Evolutionary conservation across 176 grass and related monocot species (phyloP).

Genomic region (Tuctoria greenei): DNA sequence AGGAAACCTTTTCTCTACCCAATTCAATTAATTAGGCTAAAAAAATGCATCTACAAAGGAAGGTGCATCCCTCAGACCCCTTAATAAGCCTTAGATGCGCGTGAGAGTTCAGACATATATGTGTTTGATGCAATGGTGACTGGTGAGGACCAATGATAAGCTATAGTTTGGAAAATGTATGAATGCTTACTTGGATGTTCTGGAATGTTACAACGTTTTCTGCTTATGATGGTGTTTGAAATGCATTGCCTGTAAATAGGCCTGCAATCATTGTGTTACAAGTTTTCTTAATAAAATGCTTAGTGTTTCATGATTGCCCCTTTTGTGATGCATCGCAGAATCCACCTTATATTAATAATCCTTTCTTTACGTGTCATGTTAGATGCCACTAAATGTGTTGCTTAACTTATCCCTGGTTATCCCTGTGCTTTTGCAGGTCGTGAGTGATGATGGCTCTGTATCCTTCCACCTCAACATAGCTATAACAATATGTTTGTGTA

Average conservation of each 20-base stretch:
- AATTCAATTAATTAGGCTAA: background rate
- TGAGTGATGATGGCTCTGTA: conserved; percentile 90
- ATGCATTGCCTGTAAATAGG: background rate
- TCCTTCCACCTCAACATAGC: conserved; percentile 36
- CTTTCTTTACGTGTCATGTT: background rate
- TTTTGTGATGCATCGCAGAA: background rate
- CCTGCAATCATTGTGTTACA: background rate
- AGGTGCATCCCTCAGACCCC: background rate
- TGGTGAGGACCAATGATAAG: too few relatives aligned
- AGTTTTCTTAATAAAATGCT: background rate
- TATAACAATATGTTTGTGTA: background rate
- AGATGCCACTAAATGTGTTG: background rate
- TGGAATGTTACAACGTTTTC: background rate
- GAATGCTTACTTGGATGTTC: background rate
- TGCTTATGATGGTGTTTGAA: background rate
- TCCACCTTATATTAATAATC: background rate
- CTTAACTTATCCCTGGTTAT: conserved; percentile 30
- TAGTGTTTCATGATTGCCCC: background rate
- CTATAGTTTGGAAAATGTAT: background rate
- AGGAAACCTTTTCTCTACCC: background rate
- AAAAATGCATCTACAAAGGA: background rate
- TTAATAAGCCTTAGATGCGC: background rate
- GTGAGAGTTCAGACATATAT: background rate
- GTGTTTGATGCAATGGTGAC: background rate
- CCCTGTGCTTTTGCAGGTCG: conserved; percentile 60